Evolutionary conservation across 805 yeast species (phyloP).

Genomic region (Spathaspora girioi): DNA sequence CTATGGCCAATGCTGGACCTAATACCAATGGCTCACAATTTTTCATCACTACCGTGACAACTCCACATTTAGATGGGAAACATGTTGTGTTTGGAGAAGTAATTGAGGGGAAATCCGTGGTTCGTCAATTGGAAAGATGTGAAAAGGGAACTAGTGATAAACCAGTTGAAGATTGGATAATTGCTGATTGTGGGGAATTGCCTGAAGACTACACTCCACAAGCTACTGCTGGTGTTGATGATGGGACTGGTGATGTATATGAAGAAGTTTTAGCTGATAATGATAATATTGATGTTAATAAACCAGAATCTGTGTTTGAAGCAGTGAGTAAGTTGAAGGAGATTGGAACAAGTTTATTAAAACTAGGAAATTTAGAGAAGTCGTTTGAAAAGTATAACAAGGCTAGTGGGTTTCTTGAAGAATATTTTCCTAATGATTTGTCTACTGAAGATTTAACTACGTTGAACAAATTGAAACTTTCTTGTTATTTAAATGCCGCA

Average conservation of each 20-base stretch:
- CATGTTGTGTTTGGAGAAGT: constrained; percentile 96
- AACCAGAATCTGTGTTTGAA: constrained; percentile 62
- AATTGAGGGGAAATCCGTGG: constrained; percentile 72
- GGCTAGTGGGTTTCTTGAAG: constrained; percentile 65
- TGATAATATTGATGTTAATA: constrained; percentile 52
- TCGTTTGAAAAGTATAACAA: constrained; percentile 72
- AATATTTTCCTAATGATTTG: constrained; percentile 70
- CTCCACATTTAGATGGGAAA: constrained; percentile 93
- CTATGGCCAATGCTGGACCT: constrained; percentile 98
- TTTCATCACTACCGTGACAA: constrained; percentile 86
- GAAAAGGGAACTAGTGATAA: constrained; percentile 64
- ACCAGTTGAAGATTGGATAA: constrained; percentile 68
- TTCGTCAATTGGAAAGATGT: constrained; percentile 70
- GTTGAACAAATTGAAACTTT: constrained; percentile 53
- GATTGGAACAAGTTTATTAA: constrained; percentile 74
- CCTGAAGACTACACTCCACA: constrained; percentile 55
- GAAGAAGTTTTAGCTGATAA: constrained; percentile 78
- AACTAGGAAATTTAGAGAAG: constrained; percentile 51
- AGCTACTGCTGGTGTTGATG: constrained; percentile 49
- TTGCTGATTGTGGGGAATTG: constrained; percentile 76
- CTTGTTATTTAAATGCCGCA: constrained; percentile 70
- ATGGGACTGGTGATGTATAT: constrained; percentile 81
- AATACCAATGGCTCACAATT: constrained; percentile 95
- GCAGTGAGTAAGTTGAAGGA: constrained; percentile 67
- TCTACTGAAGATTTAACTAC: constrained; percentile 49